These are phyloP conservation scores for Pseudomassariella vexata DNA, from an alignment of 2,329 filamentous ascomycete species.

Conservation along the genomic window DNA sequence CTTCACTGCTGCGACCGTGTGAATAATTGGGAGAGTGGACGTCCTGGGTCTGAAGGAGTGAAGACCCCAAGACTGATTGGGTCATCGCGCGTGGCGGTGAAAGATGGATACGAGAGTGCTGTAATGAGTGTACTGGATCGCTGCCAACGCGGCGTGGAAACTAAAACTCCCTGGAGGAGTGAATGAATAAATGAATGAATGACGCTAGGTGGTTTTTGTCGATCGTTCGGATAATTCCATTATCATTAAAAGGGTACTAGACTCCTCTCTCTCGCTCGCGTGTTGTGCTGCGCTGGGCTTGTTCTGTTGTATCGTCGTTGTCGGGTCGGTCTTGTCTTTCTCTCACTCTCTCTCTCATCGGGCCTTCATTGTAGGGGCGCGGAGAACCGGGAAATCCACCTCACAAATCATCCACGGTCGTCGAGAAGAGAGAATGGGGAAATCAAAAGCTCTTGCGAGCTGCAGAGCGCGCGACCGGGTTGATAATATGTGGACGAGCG, in stretches of 20 bases:
- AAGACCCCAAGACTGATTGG: slow-evolving; percentile 38
- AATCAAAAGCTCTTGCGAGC: too few relatives aligned
- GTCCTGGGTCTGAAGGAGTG: slow-evolving; percentile 41
- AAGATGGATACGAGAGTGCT: slow-evolving; percentile 24
- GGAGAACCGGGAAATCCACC: slow-evolving; percentile 7
- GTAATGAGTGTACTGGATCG: slow-evolving; percentile 17
- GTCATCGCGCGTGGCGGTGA: slow-evolving; percentile 39
- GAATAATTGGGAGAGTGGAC: slow-evolving; percentile 16
- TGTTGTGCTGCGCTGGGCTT: not conserved
- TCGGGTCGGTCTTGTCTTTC: not conserved
- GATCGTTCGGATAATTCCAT: slow-evolving; percentile 8
- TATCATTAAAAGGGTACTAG: too few relatives aligned
- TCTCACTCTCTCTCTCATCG: not conserved
- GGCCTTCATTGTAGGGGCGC: slow-evolving; percentile 4
- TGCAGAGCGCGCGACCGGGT: too few relatives aligned
- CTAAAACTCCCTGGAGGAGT: slow-evolving; percentile 5
- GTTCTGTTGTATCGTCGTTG: not conserved
- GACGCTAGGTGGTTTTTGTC: slow-evolving; percentile 9
- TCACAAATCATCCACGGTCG: slow-evolving; percentile 6
- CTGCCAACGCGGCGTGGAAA: too few relatives aligned
- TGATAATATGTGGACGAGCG: slow-evolving; percentile 6
- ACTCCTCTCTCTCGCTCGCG: not conserved
- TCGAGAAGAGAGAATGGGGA: not conserved
- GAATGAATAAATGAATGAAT: slow-evolving; percentile 2
- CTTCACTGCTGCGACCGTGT: too few relatives aligned